A percentile compares a stretch with the other conserved stretches of the same genome.
phyloP scores from a whole-genome alignment of 768 basidiomycete species.

The Mycena haematopus region DNA sequence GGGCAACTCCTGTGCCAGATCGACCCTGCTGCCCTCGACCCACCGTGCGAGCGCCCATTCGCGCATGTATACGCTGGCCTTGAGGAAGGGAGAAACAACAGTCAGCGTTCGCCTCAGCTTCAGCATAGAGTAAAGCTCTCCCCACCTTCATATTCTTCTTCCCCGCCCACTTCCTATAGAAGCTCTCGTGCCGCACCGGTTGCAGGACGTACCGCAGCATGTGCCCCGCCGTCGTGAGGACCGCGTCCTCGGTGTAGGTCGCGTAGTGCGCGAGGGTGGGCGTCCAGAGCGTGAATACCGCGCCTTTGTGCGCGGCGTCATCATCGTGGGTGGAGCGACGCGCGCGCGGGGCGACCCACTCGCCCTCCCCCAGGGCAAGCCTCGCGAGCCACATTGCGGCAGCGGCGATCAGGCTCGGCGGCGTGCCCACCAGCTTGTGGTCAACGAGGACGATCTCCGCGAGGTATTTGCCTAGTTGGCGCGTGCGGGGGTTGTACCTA shows the following conservation, averaged over 20 bases:
- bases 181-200: conserved; percentile 72
- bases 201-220: conserved; percentile 90
- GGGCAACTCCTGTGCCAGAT: conserved; percentile 52
- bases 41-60: conserved; percentile 71
- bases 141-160: conserved; percentile 85
- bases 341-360: neutral
- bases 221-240: conserved; percentile 81
- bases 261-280: conserved; percentile 89
- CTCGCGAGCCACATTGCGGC: conserved; percentile 88
- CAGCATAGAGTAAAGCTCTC: neutral
- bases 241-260: conserved; percentile 78
- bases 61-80: conserved; percentile 70
- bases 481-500: conserved; percentile 82
- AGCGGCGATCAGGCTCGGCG: conserved; percentile 83
- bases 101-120: neutral
- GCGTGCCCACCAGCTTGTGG: conserved; percentile 72
- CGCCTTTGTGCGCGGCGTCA: neutral
- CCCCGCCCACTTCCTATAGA: conserved; percentile 88
- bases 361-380: conserved; percentile 75
- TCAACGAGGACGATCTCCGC: conserved; percentile 88
- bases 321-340: no score
- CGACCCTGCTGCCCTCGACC: conserved; percentile 51
- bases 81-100: neutral
- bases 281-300: conserved; percentile 53
- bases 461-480: conserved; percentile 91